These are phyloP conservation scores for Geotrichum aggregatum DNA, from an alignment of 1,139 yeast species.

Conservation along the genomic window DNA sequence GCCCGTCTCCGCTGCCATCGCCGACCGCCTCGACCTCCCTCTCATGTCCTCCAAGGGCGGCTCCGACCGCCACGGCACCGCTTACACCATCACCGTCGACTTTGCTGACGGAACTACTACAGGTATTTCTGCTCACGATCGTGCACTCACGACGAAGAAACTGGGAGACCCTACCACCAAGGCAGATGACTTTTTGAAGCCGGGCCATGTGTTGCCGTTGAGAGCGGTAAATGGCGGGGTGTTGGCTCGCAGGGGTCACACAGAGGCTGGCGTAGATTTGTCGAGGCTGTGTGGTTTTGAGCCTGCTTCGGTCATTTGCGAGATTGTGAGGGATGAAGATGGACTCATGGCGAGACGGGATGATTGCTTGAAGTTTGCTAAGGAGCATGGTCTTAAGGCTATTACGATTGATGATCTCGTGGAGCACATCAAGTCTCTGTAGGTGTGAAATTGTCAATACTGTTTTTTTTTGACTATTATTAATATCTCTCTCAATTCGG, in stretches of 20 bases:
- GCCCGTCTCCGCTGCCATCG: constrained; percentile 73
- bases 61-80: constrained; percentile 87
- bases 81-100: constrained; percentile 92
- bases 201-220: constrained; percentile 91
- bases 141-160: constrained; percentile 74
- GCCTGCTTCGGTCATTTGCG: constrained; percentile 92
- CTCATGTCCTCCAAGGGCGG: constrained; percentile 55
- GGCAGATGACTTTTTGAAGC: constrained; percentile 70
- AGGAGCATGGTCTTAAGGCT: constrained; percentile 59
- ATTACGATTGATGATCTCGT: constrained; percentile 78
- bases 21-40: constrained; percentile 75
- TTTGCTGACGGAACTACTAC: constrained; percentile 82
- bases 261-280: constrained; percentile 93
- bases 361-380: constrained; percentile 72
- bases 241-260: constrained; percentile 84
- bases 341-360: constrained; percentile 94
- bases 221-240: constrained; percentile 88
- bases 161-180: constrained; percentile 60
- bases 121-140: constrained; percentile 92
- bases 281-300: constrained; percentile 70
- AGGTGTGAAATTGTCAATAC: background rate
- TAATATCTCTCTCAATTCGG: constrained; percentile 1
- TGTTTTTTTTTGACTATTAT: constrained; percentile 3
- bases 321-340: constrained; percentile 86
- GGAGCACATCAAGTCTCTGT: constrained; percentile 43